Conservation (phyloP, 2,329 filamentous ascomycete genomes). For the Penicillium sp. region DNA sequence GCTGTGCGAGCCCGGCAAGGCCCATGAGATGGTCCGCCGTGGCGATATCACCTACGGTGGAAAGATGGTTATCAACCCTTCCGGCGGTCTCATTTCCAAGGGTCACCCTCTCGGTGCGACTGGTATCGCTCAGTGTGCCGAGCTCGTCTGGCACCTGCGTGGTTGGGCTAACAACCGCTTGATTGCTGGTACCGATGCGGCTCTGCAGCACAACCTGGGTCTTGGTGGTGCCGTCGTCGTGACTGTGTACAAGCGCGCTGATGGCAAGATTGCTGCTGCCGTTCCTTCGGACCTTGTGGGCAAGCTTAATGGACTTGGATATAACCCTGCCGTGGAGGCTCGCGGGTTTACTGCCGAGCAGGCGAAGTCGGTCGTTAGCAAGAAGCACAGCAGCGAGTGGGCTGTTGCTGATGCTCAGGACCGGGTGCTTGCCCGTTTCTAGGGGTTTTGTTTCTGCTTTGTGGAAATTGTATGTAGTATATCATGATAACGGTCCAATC, state of each 20-base stretch:
- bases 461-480: slow-evolving; percentile 16
- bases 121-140: slow-evolving; percentile 92
- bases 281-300: slow-evolving; percentile 67
- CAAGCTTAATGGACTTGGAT: slow-evolving; percentile 70
- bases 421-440: slow-evolving; percentile 72
- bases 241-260: slow-evolving; percentile 82
- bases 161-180: slow-evolving; percentile 94
- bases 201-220: slow-evolving; percentile 90
- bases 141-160: slow-evolving; percentile 91
- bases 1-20: slow-evolving; percentile 75
- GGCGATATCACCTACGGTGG: slow-evolving; percentile 93
- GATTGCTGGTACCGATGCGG: slow-evolving; percentile 67
- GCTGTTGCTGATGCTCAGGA: slow-evolving; percentile 73
- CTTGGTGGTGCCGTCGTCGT: slow-evolving; percentile 89
- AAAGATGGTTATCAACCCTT: slow-evolving; percentile 83
- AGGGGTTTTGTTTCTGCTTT: slow-evolving; percentile 10
- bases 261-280: slow-evolving; percentile 65
- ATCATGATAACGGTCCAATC: slow-evolving; percentile 13
- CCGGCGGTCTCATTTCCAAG: slow-evolving; percentile 92
- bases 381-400: slow-evolving; percentile 69
- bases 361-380: slow-evolving; percentile 67
- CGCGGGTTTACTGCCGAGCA: slow-evolving; percentile 84
- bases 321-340: slow-evolving; percentile 88
- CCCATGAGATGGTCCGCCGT: slow-evolving; percentile 82
- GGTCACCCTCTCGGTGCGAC: slow-evolving; percentile 93